Base-by-base conservation (phyloP, 345 rosid genomes). In the Brassica incana region DNA sequence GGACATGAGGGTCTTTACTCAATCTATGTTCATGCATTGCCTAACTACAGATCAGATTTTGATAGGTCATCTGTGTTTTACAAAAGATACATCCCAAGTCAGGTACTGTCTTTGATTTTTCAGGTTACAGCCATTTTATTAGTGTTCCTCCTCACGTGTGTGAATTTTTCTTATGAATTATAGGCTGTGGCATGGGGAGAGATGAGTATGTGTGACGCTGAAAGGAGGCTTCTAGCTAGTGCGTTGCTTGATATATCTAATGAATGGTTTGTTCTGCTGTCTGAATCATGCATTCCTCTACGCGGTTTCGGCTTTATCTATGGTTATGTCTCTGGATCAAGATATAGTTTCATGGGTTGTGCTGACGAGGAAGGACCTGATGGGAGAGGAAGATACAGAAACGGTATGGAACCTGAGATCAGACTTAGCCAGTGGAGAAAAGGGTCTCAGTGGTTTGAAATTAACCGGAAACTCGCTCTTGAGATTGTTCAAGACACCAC, bases 361-460 rank as follows among this genome's bases (percentile, higher is more conserved):
- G 88, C 83, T 65, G 98, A 93, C 71, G 98, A 95, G 69, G 79
- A 64, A 15, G 88, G 99, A 64, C 94, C 92, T 8, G 84, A 81
- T 15, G 98, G 99, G 5, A 87, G 98, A 83, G 98, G 98, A 2
- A 89, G 97, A 65, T 93, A 95, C 68, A 43, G 84, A 65, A 18
- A 8, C 36, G 85, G 72, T 40, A 85, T 91, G 93, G 85, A 86
- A 67, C 97, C 98, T 0, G 96, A 84, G 75, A 89, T 95, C 63
- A 85, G 78, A 10, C 87, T 91, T 45, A 73, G 83, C 69, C 91
- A 93, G 63, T 95, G 99, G 99, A 89, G 96, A 9, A 95, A 95
- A 86, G 99, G 99, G 45, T 86, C 99, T 50, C 99, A 95, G 67
- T 95, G 97, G 97, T 92, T 95, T 72, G 97, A 92, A 83, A 82